Conservation (phyloP, 1,139 yeast genomes). For the Geotrichum europaeum region DNA sequence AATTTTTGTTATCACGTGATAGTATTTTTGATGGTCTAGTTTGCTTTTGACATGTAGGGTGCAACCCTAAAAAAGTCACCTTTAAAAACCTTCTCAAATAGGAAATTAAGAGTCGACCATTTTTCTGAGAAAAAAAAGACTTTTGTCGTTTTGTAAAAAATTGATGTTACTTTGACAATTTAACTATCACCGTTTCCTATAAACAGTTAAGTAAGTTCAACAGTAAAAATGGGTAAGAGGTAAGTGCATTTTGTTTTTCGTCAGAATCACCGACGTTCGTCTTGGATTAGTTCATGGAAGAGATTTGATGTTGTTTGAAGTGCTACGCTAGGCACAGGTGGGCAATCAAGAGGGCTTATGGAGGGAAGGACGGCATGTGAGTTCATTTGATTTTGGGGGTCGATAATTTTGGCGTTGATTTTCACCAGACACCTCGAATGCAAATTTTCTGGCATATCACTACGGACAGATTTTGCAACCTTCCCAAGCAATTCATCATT, state of each 20-base stretch:
- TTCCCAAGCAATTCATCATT: neutral
- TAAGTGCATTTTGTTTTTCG: slow-evolving; percentile 29
- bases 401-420: neutral
- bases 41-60: slow-evolving; percentile 12
- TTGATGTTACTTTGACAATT: neutral
- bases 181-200: slow-evolving; percentile 18
- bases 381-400: neutral
- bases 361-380: neutral
- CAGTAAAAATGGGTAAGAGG: slow-evolving; percentile 72
- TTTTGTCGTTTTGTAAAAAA: slow-evolving; percentile 15
- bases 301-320: neutral
- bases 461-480: neutral
- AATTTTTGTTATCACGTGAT: neutral
- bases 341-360: neutral
- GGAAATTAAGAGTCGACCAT: neutral
- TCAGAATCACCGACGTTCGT: neutral
- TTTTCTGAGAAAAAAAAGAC: slow-evolving; percentile 7
- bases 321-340: neutral
- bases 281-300: neutral
- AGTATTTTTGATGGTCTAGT: neutral
- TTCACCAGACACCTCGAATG: neutral
- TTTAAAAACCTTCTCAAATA: neutral
- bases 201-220: slow-evolving; percentile 20
- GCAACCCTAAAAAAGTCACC: slow-evolving; percentile 16
- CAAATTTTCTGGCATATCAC: neutral